Evolutionary conservation across 2,329 filamentous ascomycete species (phyloP), one percentile per base, ranked within the genome.

Genomic region (Diaporthe nobilis): DNA sequence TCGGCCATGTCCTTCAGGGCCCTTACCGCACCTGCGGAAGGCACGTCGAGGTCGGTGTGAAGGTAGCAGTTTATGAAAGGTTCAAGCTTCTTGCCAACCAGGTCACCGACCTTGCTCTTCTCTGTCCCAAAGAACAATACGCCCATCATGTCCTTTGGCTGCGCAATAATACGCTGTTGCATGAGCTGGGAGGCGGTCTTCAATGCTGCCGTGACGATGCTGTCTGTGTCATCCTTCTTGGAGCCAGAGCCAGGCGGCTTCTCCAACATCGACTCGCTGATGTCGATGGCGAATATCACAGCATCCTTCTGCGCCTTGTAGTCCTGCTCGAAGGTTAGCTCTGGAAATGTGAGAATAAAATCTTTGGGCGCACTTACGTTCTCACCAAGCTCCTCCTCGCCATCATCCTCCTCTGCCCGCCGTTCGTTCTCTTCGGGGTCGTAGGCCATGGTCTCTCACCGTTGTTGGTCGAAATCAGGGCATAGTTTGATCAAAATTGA

Each of bases 121-220:
- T 97, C 89, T 0, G 97, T 99, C 12, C 96, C 96, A 82, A 97
- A 99, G 0, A 99, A 88, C 51, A 99, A 84, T 37, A 99, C 94
- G 2, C 96, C 96, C 90, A 99, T 98, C 94, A 98, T 97, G 77
- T 99, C 97, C 81, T 93, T 96, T 1, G 97, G 97, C 77, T 96
- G 96, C 4, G 96, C 96, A 80, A 99, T 98, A 84, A 99, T 98
- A 80, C 97, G 95, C 86, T 98, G 96, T 85, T 98, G 95, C 95
- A 99, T 98, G 72, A 99, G 88, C 81, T 95, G 92, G 81, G 98
- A 98, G 75, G 96, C 97, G 80, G 95, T 98, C 88, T 98, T 98
- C 68, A 99, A 86, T 5, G 97, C 96, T 22, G 96, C 96, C 71
- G 93, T 89, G 0, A 95, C 89, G 5, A 96, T 92, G 60, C 94